phyloP scores from a whole-genome alignment of 2,329 filamentous ascomycete species.

The Fusarium mundagurra region DNA sequence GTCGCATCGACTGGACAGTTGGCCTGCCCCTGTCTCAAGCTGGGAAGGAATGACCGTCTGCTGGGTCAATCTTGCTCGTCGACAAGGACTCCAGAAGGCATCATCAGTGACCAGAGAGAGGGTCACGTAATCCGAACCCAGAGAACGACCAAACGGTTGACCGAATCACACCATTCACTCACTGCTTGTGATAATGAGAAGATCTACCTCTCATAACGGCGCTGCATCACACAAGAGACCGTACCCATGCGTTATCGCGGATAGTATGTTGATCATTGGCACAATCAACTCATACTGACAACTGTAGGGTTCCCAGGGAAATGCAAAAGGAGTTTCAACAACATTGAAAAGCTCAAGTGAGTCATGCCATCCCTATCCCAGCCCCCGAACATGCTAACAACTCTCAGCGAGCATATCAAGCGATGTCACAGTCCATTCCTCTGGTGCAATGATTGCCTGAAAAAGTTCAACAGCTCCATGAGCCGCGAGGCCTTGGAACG shows the following conservation, averaged over 20 bases:
- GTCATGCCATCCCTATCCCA: fast-evolving
- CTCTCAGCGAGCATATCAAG: neutral
- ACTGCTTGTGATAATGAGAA: slow-evolving; percentile 3
- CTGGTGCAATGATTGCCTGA: slow-evolving; percentile 3
- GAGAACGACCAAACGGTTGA: neutral
- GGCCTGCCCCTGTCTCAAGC: neutral
- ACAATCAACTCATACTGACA: no score
- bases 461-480: slow-evolving; percentile 11
- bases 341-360: slow-evolving; percentile 10
- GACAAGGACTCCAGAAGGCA: neutral
- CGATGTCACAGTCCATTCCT: neutral
- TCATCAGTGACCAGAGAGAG: neutral
- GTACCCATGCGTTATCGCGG: neutral
- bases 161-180: neutral
- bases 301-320: neutral
- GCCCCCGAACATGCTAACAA: neutral
- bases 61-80: no score
- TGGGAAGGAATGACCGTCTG: neutral
- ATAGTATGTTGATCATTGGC: neutral
- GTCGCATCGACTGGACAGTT: neutral
- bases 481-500: fast-evolving
- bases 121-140: no score
- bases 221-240: neutral
- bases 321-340: neutral
- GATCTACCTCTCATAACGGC: neutral